Percentiles rank a stretch among this genome's conserved stretches.
phyloP scores from a whole-genome alignment of 495 filamentous ascomycete species.

The Sphaerosporella brunnea region DNA sequence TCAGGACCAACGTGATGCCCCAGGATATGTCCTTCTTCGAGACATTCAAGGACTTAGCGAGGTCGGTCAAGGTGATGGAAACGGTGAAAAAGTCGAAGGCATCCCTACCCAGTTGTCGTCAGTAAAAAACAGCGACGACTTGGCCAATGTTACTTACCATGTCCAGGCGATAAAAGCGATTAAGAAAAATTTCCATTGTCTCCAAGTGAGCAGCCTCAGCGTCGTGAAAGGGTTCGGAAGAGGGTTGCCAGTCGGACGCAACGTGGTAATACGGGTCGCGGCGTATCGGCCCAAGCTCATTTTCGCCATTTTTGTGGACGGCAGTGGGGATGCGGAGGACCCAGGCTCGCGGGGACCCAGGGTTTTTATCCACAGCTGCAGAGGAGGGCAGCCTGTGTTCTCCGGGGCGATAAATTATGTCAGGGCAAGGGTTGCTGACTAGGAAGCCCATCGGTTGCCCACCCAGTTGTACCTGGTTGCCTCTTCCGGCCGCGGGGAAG shows the following conservation, averaged over 20 bases:
- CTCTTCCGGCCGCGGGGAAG: too few species aligned
- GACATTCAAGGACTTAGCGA: slow-evolving; percentile 47
- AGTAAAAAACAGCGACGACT: slow-evolving; percentile 48
- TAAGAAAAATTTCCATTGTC: slow-evolving; percentile 75
- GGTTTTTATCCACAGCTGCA: too few species aligned
- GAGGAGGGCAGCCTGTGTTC: too few species aligned
- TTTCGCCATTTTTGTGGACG: background rate
- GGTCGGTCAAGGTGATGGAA: slow-evolving; percentile 48
- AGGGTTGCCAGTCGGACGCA: slow-evolving; percentile 48
- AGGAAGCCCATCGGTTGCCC: too few species aligned
- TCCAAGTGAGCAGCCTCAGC: slow-evolving; percentile 46
- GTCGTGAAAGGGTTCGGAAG: slow-evolving; percentile 63
- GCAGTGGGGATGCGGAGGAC: too few species aligned
- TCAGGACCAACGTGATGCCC: slow-evolving; percentile 51
- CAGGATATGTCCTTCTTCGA: slow-evolving; percentile 38
- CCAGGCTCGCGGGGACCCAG: too few species aligned
- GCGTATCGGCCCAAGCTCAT: slow-evolving; percentile 41
- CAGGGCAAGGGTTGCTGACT: too few species aligned
- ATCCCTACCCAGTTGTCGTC: slow-evolving; percentile 48
- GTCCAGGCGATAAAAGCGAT: slow-evolving; percentile 53
- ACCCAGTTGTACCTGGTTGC: too few species aligned
- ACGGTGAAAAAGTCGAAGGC: slow-evolving; percentile 53
- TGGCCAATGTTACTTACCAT: slow-evolving; percentile 50
- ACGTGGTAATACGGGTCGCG: slow-evolving; percentile 49
- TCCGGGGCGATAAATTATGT: too few species aligned